Percentiles rank a stretch among this genome's conserved stretches.
Conservation (phyloP, 257 asterid genomes). For the Jacaranda copaia region DNA sequence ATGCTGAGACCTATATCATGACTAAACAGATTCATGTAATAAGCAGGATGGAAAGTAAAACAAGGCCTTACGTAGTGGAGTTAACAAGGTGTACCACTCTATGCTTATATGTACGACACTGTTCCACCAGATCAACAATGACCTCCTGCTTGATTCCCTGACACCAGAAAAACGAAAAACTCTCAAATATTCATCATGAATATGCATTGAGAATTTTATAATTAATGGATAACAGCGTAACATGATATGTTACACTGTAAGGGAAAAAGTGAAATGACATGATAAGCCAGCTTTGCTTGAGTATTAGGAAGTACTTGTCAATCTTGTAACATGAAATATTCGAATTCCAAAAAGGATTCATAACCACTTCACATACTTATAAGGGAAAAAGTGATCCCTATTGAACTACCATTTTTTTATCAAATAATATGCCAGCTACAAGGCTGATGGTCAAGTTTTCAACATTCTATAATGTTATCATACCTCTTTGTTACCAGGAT, state of each 20-base stretch:
- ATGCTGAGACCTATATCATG: conserved; percentile 7
- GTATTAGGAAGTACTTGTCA: not conserved
- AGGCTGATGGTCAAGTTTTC: conserved; percentile 11
- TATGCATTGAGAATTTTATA: not conserved
- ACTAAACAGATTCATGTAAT: not conserved
- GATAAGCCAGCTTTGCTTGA: not conserved
- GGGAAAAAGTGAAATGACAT: too few relatives aligned
- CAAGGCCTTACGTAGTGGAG: conserved; percentile 77
- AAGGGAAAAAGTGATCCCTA: not conserved
- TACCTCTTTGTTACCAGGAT: conserved; percentile 81
- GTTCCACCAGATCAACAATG: conserved; percentile 78
- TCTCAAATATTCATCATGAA: not conserved
- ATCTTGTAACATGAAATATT: not conserved
- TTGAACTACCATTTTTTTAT: conserved; percentile 1
- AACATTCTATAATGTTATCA: not conserved
- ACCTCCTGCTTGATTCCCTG: conserved; percentile 82
- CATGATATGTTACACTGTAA: not conserved
- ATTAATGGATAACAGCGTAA: not conserved
- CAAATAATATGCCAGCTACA: not conserved
- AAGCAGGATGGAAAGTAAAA: conserved; percentile 22
- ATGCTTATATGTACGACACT: conserved; percentile 78
- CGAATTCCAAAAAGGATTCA: not conserved
- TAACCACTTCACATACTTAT: not conserved
- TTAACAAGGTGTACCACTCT: conserved; percentile 85
- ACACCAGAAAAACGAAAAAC: conserved; percentile 15